Percentiles rank a stretch among this genome's conserved stretches.
These are phyloP conservation scores for Spinellus fusiger DNA, from an alignment of 192 early-diverging fungal genomes.

Conservation along the genomic window DNA sequence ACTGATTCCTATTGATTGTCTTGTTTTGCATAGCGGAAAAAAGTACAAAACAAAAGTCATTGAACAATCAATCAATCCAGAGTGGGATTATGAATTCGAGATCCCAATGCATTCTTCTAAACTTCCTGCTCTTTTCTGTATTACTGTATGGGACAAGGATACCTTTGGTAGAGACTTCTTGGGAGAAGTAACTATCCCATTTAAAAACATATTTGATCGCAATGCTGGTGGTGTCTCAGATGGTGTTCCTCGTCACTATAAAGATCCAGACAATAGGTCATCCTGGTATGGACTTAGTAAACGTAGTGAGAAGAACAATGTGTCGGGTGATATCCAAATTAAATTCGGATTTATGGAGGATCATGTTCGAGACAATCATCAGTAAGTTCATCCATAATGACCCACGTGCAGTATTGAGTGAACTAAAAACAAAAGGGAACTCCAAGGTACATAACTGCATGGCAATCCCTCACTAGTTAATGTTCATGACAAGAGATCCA, in stretches of 20 bases:
- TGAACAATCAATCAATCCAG: constrained; percentile 53
- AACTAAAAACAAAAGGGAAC: no score
- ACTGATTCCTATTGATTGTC: background rate
- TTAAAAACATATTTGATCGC: constrained; percentile 28
- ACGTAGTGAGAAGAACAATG: constrained; percentile 17
- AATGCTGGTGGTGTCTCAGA: constrained; percentile 7
- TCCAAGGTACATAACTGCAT: no score
- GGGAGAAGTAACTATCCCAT: constrained; percentile 51
- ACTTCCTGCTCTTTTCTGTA: constrained; percentile 24
- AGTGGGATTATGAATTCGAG: constrained; percentile 57
- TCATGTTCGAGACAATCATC: background rate
- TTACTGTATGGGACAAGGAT: constrained; percentile 70
- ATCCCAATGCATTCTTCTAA: constrained; percentile 39
- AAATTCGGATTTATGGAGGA: constrained; percentile 26
- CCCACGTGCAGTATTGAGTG: no score
- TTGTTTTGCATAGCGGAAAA: no score
- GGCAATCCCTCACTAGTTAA: no score
- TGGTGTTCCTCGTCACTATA: constrained; percentile 15
- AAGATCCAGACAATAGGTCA: constrained; percentile 18
- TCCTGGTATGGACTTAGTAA: constrained; percentile 8
- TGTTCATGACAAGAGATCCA: no score
- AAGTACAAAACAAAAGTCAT: no score
- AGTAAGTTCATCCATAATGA: constrained; percentile 1
- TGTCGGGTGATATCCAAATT: constrained; percentile 14
- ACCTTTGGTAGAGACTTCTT: constrained; percentile 54